Evolutionary conservation across 495 filamentous ascomycete species (phyloP).

Genomic region (Achaetomiella virescens): DNA sequence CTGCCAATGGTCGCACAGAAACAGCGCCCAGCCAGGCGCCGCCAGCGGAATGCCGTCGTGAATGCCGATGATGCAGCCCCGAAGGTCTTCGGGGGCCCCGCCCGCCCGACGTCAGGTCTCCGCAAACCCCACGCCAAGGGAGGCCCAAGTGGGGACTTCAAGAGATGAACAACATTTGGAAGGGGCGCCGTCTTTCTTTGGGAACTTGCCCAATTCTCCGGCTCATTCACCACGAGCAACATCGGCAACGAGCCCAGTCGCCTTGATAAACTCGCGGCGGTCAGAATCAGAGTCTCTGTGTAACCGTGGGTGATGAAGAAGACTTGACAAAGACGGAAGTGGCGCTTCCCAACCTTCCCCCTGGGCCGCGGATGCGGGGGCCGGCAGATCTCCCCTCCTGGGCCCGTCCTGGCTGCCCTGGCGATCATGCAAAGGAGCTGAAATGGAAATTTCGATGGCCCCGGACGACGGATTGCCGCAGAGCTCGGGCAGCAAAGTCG

Average conservation of each 20-base stretch:
- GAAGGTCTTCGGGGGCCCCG: conserved; percentile 9
- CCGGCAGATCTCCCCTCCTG: conserved; percentile 8
- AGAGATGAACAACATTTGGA: background rate
- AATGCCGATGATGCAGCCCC: background rate
- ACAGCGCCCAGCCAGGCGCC: background rate
- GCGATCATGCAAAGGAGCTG: conserved; percentile 12
- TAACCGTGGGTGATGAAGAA: background rate
- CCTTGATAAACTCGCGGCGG: no score
- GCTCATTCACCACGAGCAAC: background rate
- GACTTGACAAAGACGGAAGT: background rate
- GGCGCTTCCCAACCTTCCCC: background rate
- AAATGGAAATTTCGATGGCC: conserved; percentile 7
- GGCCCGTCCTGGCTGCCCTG: conserved; percentile 8
- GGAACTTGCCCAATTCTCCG: background rate
- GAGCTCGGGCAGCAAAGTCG: background rate
- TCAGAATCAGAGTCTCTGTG: background rate
- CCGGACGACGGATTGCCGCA: background rate
- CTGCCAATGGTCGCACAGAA: conserved; percentile 1
- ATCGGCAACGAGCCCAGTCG: background rate
- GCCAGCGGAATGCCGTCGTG: background rate
- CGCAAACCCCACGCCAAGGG: conserved; percentile 10
- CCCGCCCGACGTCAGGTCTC: background rate
- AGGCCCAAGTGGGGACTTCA: background rate
- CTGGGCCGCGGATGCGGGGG: no score
- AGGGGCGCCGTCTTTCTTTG: background rate